These are phyloP conservation scores for Paracamarosporium sp. DNA, from an alignment of 2,329 filamentous ascomycete genomes.

Conservation along the genomic window DNA sequence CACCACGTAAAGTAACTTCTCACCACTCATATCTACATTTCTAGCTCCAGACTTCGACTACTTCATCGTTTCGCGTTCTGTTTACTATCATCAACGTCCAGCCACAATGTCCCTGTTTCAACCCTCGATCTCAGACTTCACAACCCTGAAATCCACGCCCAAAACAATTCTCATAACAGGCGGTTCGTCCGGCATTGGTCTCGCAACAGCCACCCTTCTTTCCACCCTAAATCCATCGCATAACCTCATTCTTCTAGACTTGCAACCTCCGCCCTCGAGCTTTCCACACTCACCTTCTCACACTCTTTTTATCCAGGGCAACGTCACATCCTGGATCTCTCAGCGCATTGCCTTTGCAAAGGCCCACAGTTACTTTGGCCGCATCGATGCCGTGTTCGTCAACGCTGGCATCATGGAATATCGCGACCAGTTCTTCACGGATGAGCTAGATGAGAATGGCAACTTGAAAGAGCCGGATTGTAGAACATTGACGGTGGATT, in stretches of 20 bases:
- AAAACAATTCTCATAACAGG: constrained; percentile 50
- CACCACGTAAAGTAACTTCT: no score
- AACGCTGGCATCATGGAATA: constrained; percentile 59
- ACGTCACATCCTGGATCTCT: constrained; percentile 54
- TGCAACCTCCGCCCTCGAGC: constrained; percentile 41
- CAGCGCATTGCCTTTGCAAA: constrained; percentile 55
- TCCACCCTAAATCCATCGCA: constrained; percentile 46
- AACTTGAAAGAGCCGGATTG: constrained; percentile 55
- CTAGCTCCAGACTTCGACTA: no score
- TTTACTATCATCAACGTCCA: no score
- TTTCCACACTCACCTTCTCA: constrained; percentile 34
- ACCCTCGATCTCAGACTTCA: constrained; percentile 23
- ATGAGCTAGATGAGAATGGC: constrained; percentile 50
- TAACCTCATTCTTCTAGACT: constrained; percentile 52
- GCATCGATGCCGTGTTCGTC: constrained; percentile 56
- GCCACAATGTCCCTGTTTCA: constrained; percentile 33
- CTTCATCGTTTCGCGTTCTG: no score
- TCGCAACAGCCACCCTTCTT: constrained; percentile 49
- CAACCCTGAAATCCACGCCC: constrained; percentile 28
- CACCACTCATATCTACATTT: no score
- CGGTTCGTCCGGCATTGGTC: constrained; percentile 50
- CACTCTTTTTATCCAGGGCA: constrained; percentile 49
- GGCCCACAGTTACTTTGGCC: constrained; percentile 50
- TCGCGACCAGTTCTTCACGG: constrained; percentile 58
- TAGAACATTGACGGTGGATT: constrained; percentile 54